These are phyloP conservation scores for Curvularia hawaiiensis DNA, from an alignment of 2,329 filamentous ascomycete genomes.

Conservation along the genomic window DNA sequence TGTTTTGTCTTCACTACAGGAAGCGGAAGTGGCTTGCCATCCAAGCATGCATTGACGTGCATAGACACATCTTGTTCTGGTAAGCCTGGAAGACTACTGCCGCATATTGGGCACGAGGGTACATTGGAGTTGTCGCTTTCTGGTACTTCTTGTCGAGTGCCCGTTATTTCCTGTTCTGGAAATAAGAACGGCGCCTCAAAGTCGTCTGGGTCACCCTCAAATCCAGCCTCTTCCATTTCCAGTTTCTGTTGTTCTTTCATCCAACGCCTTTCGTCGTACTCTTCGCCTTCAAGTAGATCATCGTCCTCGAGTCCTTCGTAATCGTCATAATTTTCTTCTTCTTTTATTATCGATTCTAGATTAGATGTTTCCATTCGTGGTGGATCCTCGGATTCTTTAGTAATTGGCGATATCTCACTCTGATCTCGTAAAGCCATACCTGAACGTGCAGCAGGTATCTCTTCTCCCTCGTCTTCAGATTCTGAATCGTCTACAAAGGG, in stretches of 20 bases:
- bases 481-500: constrained; percentile 77
- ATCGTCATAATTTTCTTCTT: constrained; percentile 56
- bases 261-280: constrained; percentile 62
- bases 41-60: constrained; percentile 93
- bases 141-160: constrained; percentile 6
- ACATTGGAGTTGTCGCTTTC: constrained; percentile 24
- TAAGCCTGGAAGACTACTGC: constrained; percentile 62
- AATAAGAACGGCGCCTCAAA: constrained; percentile 52
- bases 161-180: constrained; percentile 28
- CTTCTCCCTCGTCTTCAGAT: constrained; percentile 54
- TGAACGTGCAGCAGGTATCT: constrained; percentile 20
- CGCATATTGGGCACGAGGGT: constrained; percentile 77
- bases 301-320: constrained; percentile 67
- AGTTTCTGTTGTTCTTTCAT: constrained; percentile 72
- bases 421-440: constrained; percentile 27
- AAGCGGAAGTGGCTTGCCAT: constrained; percentile 73
- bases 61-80: constrained; percentile 69
- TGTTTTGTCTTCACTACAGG: constrained; percentile 35
- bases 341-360: constrained; percentile 56
- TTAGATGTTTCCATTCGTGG: constrained; percentile 39
- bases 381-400: constrained; percentile 31
- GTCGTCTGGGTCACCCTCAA: constrained; percentile 55
- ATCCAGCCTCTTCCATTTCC: constrained; percentile 57
- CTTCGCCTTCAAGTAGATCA: constrained; percentile 60
- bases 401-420: constrained; percentile 19